phyloP scores from a whole-genome alignment of 768 basidiomycete genomes.

The Coprinopsis strossmayeri region DNA sequence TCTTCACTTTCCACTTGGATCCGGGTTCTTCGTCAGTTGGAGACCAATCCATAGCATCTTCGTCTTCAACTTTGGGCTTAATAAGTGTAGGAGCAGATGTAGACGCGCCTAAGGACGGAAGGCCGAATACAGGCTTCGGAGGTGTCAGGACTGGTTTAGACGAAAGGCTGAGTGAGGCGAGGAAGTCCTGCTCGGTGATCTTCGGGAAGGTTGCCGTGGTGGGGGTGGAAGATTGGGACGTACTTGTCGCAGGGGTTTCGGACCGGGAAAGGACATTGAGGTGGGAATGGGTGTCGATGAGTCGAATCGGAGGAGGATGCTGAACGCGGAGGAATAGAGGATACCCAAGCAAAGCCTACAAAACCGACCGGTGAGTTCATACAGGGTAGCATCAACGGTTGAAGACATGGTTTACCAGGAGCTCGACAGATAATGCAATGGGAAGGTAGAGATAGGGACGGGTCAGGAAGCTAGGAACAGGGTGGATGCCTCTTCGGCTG shows the following conservation, averaged over 20 bases:
- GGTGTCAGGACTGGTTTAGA: conserved; percentile 50
- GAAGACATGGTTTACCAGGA: conserved; percentile 39
- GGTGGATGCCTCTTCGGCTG: conserved; percentile 33
- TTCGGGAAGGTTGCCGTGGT: conserved; percentile 15
- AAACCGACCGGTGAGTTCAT: neutral
- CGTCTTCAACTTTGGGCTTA: conserved; percentile 8
- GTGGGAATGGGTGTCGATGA: conserved; percentile 52
- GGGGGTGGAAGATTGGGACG: conserved; percentile 15
- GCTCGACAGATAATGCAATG: conserved; percentile 41
- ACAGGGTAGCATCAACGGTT: neutral
- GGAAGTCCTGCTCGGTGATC: conserved; percentile 44
- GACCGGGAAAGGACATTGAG: conserved; percentile 33
- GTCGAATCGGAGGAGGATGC: conserved; percentile 63
- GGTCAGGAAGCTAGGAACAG: conserved; percentile 25
- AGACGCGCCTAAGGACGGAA: conserved; percentile 47
- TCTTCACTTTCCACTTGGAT: conserved; percentile 16
- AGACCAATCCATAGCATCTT: conserved; percentile 55
- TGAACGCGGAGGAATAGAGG: conserved; percentile 54
- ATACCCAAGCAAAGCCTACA: conserved; percentile 41
- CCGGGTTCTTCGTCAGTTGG: conserved; percentile 36
- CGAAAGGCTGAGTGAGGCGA: conserved; percentile 59
- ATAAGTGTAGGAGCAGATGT: neutral
- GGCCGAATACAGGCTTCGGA: conserved; percentile 58
- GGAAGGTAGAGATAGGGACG: conserved; percentile 41
- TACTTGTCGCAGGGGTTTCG: conserved; percentile 32